Base-by-base conservation (phyloP, 2,329 filamentous ascomycete genomes). In the Fusarium sp. region DNA sequence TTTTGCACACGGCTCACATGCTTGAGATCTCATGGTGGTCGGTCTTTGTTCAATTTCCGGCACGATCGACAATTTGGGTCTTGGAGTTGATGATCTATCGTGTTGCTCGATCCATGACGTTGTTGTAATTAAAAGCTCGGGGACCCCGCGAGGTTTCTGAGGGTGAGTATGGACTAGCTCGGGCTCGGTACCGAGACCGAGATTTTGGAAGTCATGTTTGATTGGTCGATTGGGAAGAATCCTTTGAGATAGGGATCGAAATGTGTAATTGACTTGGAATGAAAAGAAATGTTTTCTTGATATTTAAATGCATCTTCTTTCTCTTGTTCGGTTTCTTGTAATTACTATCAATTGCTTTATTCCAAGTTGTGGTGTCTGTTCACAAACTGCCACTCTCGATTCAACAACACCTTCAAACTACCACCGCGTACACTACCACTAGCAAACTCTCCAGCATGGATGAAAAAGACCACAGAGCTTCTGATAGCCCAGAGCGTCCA, bases 131-230 rank as follows among this genome's bases (percentile, higher is more conserved):
- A 50, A 55, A 68, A 63, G 40, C 53, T 68, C 65, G 65, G 65
- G 27, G 23, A 8, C 47, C 30, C 43, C 30, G 43, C 58, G 58
- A 59, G 48, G 5, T 50, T 63, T 59, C 51, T 34, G 34, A 34
- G 8, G 20, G 41, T 12, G 7, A 21, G 7, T 30, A 14, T 1
- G 1, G 3, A 0, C 5, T 43, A 59, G 63, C 43, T 68, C 65
- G 63, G 63, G 2, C 51, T 68, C 65, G 65, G 65, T 54, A 63
- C 65, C 65, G 65, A 68, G 63, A 16, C 65, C 63, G 65, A 68
- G 23, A 11, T 27, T 28, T 21, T 6, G 2, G 1, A 0, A 0
- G 4, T 8, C 20, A 0, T 23, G 10, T 54, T 3, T 67, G 37
- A 63, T 67, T 67, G 64, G 64, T 1, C 4, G 6, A 0, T 5